Evolutionary conservation across 2,329 filamentous ascomycete genomes (phyloP).

Genomic region (Diplodia sapinea): DNA sequence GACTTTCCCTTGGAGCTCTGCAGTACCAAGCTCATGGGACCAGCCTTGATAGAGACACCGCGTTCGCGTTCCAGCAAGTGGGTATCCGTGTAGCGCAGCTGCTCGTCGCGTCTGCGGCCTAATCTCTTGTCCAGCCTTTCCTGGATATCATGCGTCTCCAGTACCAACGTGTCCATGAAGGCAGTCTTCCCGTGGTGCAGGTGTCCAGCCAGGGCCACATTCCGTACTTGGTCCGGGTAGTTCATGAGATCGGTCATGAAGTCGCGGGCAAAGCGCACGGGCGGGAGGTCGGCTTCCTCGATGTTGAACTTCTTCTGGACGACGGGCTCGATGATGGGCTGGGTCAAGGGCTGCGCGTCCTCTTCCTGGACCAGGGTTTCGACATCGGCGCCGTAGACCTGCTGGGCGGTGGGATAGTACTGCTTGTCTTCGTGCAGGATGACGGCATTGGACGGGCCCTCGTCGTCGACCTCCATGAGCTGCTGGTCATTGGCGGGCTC

Average conservation of each 20-base stretch:
- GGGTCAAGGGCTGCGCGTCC: slow-evolving; percentile 88
- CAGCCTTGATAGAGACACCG: slow-evolving; percentile 88
- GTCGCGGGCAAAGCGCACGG: slow-evolving; percentile 82
- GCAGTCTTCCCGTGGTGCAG: slow-evolving; percentile 97
- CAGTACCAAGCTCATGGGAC: slow-evolving; percentile 92
- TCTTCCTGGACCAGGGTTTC: slow-evolving; percentile 97
- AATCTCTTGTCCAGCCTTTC: slow-evolving; percentile 79
- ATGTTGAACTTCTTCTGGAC: slow-evolving; percentile 96
- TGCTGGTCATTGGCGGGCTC: slow-evolving; percentile 70
- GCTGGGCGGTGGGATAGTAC: slow-evolving; percentile 97
- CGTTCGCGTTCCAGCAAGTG: slow-evolving; percentile 88
- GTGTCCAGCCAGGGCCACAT: slow-evolving; percentile 89
- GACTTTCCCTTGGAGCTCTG: slow-evolving; percentile 91
- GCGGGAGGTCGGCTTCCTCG: slow-evolving; percentile 87
- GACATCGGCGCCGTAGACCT: slow-evolving; percentile 92
- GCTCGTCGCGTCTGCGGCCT: slow-evolving; percentile 83
- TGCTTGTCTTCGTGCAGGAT: slow-evolving; percentile 98
- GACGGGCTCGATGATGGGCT: slow-evolving; percentile 92
- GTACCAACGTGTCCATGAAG: slow-evolving; percentile 96
- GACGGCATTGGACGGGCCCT: slow-evolving; percentile 94
- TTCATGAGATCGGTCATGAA: slow-evolving; percentile 98
- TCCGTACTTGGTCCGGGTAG: slow-evolving; percentile 91
- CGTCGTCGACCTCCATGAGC: slow-evolving; percentile 91
- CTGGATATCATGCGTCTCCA: slow-evolving; percentile 89
- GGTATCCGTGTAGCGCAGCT: slow-evolving; percentile 92